These are phyloP conservation scores for Oryza meyeriana DNA, from an alignment of 176 grass and related monocot species.

Conservation along the genomic window DNA sequence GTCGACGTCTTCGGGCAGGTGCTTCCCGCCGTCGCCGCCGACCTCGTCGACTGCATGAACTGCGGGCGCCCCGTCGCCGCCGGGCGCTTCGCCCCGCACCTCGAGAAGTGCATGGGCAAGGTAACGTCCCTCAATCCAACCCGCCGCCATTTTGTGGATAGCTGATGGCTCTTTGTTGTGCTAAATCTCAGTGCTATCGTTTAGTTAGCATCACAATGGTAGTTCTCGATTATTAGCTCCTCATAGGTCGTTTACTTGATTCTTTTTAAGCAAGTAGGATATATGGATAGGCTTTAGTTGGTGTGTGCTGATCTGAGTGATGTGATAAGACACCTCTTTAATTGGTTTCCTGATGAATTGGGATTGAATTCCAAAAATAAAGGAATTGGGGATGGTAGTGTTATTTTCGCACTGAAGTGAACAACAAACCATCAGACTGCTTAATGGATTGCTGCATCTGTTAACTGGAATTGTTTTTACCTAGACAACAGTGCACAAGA, in stretches of 20 bases:
- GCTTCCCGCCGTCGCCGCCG: constrained; percentile 72
- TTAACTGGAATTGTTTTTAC: neutral
- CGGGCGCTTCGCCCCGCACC: constrained; percentile 88
- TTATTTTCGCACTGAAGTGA: neutral
- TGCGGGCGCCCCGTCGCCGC: constrained; percentile 72
- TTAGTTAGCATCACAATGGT: neutral
- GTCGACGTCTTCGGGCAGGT: constrained; percentile 81
- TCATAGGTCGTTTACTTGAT: neutral
- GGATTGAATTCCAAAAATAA: neutral
- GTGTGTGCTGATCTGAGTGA: constrained; percentile 2
- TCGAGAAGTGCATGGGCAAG: constrained; percentile 99
- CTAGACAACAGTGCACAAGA: neutral
- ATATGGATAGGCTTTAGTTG: neutral
- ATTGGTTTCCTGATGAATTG: neutral
- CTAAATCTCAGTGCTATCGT: neutral
- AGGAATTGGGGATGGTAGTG: neutral
- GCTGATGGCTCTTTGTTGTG: neutral
- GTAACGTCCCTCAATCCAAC: constrained; percentile 24
- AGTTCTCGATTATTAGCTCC: neutral
- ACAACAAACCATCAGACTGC: neutral
- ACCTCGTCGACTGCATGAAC: constrained; percentile 89
- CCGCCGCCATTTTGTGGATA: neutral
- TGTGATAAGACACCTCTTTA: neutral
- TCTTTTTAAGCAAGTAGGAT: neutral
- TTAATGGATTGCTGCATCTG: neutral